phyloP scores from a whole-genome alignment of 805 yeast species.

The Candida odintsovae region DNA sequence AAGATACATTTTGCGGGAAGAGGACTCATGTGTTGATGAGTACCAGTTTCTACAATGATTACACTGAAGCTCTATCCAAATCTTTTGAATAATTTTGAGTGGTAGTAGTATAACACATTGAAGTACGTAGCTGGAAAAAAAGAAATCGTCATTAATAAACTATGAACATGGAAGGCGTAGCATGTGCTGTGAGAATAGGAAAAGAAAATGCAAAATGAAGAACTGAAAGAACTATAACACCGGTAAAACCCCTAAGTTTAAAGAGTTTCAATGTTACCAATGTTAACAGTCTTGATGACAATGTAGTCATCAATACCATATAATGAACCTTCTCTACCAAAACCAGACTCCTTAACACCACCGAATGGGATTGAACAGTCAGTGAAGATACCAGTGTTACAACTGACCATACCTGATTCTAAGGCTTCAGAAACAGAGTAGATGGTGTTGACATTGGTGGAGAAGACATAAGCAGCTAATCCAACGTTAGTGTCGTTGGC shows the following conservation, averaged over 20 bases:
- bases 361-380: conserved; percentile 56
- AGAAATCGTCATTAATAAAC: neutral
- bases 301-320: conserved; percentile 59
- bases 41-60: too few species aligned
- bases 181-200: neutral
- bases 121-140: too few species aligned
- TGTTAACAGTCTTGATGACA: conserved; percentile 43
- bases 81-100: too few species aligned
- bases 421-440: conserved; percentile 49
- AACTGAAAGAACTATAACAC: neutral
- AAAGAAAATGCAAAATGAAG: neutral
- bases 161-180: too few species aligned
- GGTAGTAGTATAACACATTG: too few species aligned
- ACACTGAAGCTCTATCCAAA: too few species aligned
- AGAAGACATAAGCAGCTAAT: conserved; percentile 54
- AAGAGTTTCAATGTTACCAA: conserved; percentile 31
- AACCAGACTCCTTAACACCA: conserved; percentile 62
- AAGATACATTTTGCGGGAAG: too few species aligned
- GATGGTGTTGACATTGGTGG: conserved; percentile 44
- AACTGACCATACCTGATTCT: conserved; percentile 62
- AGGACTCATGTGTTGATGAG: too few species aligned
- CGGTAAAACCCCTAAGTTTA: neutral
- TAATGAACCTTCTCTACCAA: conserved; percentile 64
- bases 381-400: conserved; percentile 53
- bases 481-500: conserved; percentile 55